Evolutionary conservation across 1,139 yeast species (phyloP), one percentile per base, ranked within the genome.

Genomic region (Kurtzmaniella quercitrusa): DNA sequence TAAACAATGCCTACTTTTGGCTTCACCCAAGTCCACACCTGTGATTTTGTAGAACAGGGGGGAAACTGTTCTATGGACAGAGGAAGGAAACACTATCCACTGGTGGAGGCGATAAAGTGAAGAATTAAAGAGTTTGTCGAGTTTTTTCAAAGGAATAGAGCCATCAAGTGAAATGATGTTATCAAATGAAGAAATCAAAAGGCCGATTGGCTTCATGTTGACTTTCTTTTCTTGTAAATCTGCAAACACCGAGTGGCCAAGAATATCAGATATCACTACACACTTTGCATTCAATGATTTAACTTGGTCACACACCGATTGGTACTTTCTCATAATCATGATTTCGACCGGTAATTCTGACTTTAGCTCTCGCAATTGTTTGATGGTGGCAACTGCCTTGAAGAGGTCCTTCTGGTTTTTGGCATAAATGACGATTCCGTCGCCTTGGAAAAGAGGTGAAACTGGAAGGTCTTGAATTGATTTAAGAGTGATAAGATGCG

Each of bases 71-170:
- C 64, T 63, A 36, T 62, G 69, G 71, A 71, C 68, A 39, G 60
- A 49, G 48, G 68, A 71, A 1, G 73, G 74, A 73, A 74, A 70
- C 36, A 69, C 46, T 5, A 70, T 45, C 53, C 64, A 66, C 31
- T 62, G 60, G 1, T 63, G 53, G n/a, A 59, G 46, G 34, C 59
- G 43, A 46, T 54, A 68, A 1, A 66, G 62, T 37, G 59, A 63
- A 9, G 59, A 44, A 24, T 47, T 44, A 6, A 70, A 44, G 24
- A 68, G 51, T 3, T 48, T 41, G 47, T 68, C 73, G 1, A 68
- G 60, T 44, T 67, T 65, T 43, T 56, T 56, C 33, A 68, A 51
- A 1, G 73, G 66, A 47, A 67, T 54, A 46, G 59, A 65, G 47
- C 66, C 72, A 49, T 70, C 75, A 34, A 70, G 48, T 3, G 60